Evolutionary conservation across 148 eudicot genomes (phyloP), one percentile per base, ranked within the genome.

Genomic region (Diospyros lotus): DNA sequence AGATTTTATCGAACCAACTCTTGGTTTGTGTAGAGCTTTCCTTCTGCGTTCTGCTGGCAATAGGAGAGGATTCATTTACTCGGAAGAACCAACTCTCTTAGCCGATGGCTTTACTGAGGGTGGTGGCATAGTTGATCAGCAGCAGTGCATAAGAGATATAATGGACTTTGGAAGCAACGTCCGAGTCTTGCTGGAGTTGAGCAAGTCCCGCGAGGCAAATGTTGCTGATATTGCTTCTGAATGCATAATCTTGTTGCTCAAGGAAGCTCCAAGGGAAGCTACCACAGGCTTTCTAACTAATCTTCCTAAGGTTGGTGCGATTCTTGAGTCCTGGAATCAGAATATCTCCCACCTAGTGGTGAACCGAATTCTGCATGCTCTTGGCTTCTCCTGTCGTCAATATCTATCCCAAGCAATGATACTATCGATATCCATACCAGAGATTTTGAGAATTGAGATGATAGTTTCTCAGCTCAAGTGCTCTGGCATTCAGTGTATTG

Each of bases 1-100:
- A 42, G 98, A 91, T 78, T 93, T 91, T 77, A 80, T 91, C 66
- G 98, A 91, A 76, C 98, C 98, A 58, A 86, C 98, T 55, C 89
- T 93, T 13, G 82, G 91, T 74, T 68, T 93, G 72, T 93, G 93
- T 62, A 86, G 87, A 76, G 93, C 92, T 58, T 88, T 93, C 75
- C 96, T 93, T 80, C 79, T 93, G 41, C 88, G 98, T 42, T 86
- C 93, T 17, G 79, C 76, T 17, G 71, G 58, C 70, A 80, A 68
- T 74, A 78, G 77, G 72, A 83, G 82, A 59, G 87, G 82, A 10
- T 83, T 75, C 61, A 68, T 65, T 58, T 76, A 82, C 73, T 61
- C 85, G 18, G 87, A 84, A 76, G 90, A 87, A 69, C 94, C 91
- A 4, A 68, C 77, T 65, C 89, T 90, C n/a, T 69, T 93, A 72